Percentiles rank a stretch among this genome's conserved stretches.
Evolutionary conservation across 129 eudicot species (phyloP).

Genomic region (Lactuca sativa): DNA sequence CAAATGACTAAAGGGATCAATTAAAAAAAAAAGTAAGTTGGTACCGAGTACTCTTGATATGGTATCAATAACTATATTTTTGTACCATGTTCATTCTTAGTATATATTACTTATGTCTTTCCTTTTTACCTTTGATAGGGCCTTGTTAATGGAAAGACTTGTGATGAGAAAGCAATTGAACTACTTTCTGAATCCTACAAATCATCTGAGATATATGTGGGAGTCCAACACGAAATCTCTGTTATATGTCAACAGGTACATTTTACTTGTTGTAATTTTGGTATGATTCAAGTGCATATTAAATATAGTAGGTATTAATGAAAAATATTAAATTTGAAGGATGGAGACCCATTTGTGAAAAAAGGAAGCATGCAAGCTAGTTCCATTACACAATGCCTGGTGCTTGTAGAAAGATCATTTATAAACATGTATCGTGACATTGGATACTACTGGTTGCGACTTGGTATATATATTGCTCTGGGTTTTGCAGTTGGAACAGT

Average conservation of each 20-base stretch:
- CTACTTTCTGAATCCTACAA: constrained; percentile 21
- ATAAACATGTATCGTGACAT: constrained; percentile 26
- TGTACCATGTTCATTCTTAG: too few relatives aligned
- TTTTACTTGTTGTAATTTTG: not conserved
- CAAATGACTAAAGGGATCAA: too few relatives aligned
- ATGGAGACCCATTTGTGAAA: not conserved
- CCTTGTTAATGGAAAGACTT: not conserved
- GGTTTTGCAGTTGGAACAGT: constrained; percentile 22
- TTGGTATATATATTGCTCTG: constrained; percentile 22
- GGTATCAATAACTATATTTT: too few relatives aligned
- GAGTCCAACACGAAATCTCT: constrained; percentile 10
- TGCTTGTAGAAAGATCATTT: constrained; percentile 17
- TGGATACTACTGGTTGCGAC: constrained; percentile 33
- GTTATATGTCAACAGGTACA: constrained; percentile 21
- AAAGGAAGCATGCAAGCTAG: constrained; percentile 18
- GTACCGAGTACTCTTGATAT: too few relatives aligned
- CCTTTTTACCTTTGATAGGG: not conserved
- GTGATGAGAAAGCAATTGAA: constrained; percentile 13
- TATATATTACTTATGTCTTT: too few relatives aligned
- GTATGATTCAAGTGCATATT: not conserved
- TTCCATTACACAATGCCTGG: constrained; percentile 6
- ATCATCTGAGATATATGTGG: constrained; percentile 8
- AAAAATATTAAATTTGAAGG: constrained; percentile 1
- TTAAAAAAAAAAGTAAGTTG: too few relatives aligned
- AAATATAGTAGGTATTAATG: not conserved